A percentile compares a stretch with the other conserved stretches of the same genome.
Conservation (phyloP, 345 rosid genomes). For the Eucalyptus marginata region DNA sequence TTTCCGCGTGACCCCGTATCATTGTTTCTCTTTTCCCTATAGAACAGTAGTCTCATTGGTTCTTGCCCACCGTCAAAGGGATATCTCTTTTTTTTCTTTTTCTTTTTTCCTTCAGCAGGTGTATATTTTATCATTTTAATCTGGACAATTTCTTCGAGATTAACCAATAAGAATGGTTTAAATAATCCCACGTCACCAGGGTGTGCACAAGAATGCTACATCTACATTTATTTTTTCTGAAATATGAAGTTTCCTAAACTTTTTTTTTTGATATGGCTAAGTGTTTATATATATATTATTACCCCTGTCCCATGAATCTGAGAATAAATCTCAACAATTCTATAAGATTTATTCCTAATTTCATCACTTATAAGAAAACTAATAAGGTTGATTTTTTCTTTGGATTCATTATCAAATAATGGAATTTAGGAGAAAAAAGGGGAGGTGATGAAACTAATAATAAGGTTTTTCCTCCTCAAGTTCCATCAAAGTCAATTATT, state of each 20-base stretch:
- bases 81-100: background rate
- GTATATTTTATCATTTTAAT: background rate
- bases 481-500: background rate
- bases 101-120: background rate
- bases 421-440: background rate
- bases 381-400: background rate
- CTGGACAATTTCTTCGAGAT: background rate
- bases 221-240: background rate
- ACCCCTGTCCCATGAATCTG: fast-evolving
- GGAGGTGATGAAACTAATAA: no score
- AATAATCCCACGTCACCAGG: background rate
- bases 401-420: background rate
- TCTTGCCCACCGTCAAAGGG: background rate
- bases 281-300: no score
- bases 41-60: background rate
- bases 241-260: no score
- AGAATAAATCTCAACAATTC: background rate
- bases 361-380: no score
- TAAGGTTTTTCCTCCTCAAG: background rate
- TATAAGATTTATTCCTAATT: background rate
- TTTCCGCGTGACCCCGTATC: background rate
- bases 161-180: background rate
- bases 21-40: background rate
- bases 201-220: background rate
- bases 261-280: no score